Evolutionary conservation across 2,329 filamentous ascomycete genomes (phyloP), one percentile per base, ranked within the genome.

Genomic region (Fusarium graminum): DNA sequence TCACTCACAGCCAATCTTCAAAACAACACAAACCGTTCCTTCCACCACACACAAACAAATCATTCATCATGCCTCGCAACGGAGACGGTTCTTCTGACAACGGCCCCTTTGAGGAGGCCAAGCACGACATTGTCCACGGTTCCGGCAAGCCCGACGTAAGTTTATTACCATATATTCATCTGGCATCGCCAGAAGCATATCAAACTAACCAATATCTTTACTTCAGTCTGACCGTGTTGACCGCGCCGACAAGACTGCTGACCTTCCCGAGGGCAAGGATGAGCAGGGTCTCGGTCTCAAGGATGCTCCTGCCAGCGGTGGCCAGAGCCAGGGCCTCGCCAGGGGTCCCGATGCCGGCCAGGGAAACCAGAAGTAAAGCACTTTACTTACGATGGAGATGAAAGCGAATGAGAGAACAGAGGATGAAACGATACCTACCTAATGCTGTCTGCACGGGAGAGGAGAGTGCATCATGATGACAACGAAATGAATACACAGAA

Each of bases 171-270:
- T 4, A 9, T 12, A n/a, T 9, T 10, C 14, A 8, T 9, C 25
- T 17, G 17, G 4, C 8, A 39, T 34, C 14, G 6, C 22, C 30
- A n/a, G 6, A 38, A n/a, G 36, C 10, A 30, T 10, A 14, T 26
- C 13, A 22, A 26, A 11, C 46, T 52, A 26, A 55, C 39, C 22
- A 3, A 19, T 6, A 39, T 42, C 9, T 16, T 22, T 17, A 17
- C 42, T 43, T 38, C 40, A 79, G 75, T 71, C 68, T 16, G 59
- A 70, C 52, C 78, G 80, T 28, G 82, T 85, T 30, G 68, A 73
- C 50, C 80, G 82, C 54, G 81, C 83, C 14, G 78, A 83, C 74
- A 85, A 85, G 78, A 80, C 81, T 3, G 83, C 83, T 2, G 77
- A 78, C 3, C 67, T 83, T 44, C 83, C 83, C 10, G 79, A 84